These are phyloP conservation scores for Glaciozyma martinii DNA, from an alignment of 768 basidiomycete genomes.

Conservation along the genomic window DNA sequence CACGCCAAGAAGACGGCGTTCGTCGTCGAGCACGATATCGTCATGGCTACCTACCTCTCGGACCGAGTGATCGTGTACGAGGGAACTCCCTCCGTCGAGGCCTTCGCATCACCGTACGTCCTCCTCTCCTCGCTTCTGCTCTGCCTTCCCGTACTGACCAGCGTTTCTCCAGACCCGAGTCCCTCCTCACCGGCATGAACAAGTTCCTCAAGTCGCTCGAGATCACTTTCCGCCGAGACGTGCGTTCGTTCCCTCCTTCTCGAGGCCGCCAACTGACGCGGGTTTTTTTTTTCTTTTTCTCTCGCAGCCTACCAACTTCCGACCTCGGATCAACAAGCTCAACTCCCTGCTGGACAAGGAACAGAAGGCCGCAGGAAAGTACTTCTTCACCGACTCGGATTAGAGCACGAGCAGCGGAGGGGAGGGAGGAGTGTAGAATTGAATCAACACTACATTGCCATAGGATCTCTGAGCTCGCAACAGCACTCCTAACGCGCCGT, in stretches of 20 bases:
- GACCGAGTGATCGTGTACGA: constrained; percentile 84
- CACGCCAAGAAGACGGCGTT: constrained; percentile 97
- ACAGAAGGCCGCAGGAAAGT: constrained; percentile 21
- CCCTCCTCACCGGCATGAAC: constrained; percentile 93
- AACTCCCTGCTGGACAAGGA: constrained; percentile 42
- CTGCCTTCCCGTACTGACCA: neutral
- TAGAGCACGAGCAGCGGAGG: no score
- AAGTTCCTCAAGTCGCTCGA: constrained; percentile 89
- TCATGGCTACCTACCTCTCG: constrained; percentile 93
- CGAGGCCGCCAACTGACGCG: no score
- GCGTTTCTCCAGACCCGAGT: constrained; percentile 61
- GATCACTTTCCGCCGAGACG: constrained; percentile 93
- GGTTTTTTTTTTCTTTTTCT: constrained; percentile 3
- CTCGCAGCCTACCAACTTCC: neutral
- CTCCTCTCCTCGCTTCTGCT: neutral
- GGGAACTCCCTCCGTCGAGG: constrained; percentile 65
- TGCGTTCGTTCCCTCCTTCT: constrained; percentile 53
- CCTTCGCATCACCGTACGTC: constrained; percentile 81
- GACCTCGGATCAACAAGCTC: constrained; percentile 40
- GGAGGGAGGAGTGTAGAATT: no score
- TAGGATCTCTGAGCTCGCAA: no score
- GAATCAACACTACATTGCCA: no score
- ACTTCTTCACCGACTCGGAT: constrained; percentile 9
- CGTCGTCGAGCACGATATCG: constrained; percentile 99
- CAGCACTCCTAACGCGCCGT: no score